Evolutionary conservation across 805 yeast genomes (phyloP), one percentile per base, ranked within the genome.

Genomic region (Yarrowia keelungensis): DNA sequence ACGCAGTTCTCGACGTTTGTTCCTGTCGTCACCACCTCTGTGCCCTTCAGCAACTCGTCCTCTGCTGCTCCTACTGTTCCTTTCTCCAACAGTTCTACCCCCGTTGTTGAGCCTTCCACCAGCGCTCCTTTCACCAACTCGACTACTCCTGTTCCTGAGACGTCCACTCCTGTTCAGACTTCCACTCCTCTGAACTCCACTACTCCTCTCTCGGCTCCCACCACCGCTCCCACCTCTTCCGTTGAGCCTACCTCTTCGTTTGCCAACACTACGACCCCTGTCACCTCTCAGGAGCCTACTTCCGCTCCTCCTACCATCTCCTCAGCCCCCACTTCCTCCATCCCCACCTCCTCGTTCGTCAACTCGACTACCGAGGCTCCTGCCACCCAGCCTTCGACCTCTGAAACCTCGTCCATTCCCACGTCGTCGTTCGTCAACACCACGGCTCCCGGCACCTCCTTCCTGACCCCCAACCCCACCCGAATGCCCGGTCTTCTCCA

Each of bases 1-100:
- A 62, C 67, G 22, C 11, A 49, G 45, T 62, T n/a, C 22, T 62
- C 67, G 14, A 62, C 67, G 12, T 38, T 38, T 12, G 32, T n/a
- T 26, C 46, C 56, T 26, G 38, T n/a, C 7, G 39, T 45, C 19
- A 16, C 65, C 12, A 59, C 65, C 32, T 26, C 47, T 1, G 65
- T 16, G 12, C 65, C 62, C 39, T 56, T 56, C 47, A 22, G 9
- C 62, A 56, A 56, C 62, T 26, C 62, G 5, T 54, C 61, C 0
- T 7, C 46, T 8, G 22, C 51, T 16, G 65, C 26, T 8, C 19
- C 61, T 14, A 22, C 59, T 16, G 16, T 22, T 5, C 47, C 49
- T 16, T 36, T 39, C 49, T 15, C 26, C 15, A 56, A 41, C 61
- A 15, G 39, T 15, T 8, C 53, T 2, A 8, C 38, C 3, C 53